phyloP scores from a whole-genome alignment of 2,329 filamentous ascomycete species.

The Thielaviopsis punctulata region DNA sequence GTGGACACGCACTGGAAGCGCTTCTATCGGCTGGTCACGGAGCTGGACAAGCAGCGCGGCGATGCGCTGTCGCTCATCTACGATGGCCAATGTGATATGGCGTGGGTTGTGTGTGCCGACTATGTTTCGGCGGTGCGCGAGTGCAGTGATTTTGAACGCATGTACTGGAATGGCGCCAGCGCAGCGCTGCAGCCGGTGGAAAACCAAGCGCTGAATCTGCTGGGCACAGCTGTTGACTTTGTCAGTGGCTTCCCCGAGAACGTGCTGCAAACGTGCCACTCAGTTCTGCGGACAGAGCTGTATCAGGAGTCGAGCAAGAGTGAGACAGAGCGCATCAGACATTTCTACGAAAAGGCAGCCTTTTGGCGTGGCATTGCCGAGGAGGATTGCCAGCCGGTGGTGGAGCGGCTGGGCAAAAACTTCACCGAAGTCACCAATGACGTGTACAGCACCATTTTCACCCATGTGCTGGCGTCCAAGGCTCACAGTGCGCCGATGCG shows the following conservation, averaged over 20 bases:
- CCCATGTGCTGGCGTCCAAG: slow-evolving; percentile 17
- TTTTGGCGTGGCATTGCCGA: slow-evolving; percentile 68
- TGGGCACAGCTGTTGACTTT: slow-evolving; percentile 55
- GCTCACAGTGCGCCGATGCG: slow-evolving; percentile 24
- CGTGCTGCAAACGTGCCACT: slow-evolving; percentile 49
- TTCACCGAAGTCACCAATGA: slow-evolving; percentile 40
- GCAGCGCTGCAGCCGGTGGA: slow-evolving; percentile 30
- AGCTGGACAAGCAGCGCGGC: slow-evolving; percentile 70
- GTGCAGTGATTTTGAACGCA: slow-evolving; percentile 60
- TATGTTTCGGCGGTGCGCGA: slow-evolving; percentile 61
- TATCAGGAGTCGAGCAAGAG: slow-evolving; percentile 55
- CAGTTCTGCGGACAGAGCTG: slow-evolving; percentile 53
- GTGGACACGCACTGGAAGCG: slow-evolving; percentile 75
- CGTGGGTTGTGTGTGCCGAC: slow-evolving; percentile 76
- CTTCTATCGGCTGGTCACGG: slow-evolving; percentile 71
- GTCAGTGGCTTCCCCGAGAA: slow-evolving; percentile 52
- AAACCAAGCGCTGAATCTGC: slow-evolving; percentile 39
- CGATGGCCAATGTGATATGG: slow-evolving; percentile 51
- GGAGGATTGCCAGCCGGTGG: slow-evolving; percentile 58
- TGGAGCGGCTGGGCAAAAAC: slow-evolving; percentile 48
- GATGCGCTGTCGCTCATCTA: slow-evolving; percentile 66
- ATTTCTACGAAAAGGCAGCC: slow-evolving; percentile 61
- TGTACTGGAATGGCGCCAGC: slow-evolving; percentile 32
- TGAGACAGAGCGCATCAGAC: slow-evolving; percentile 56
- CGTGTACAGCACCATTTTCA: slow-evolving; percentile 35